Conservation (phyloP, 805 yeast species). For the Yamadazyma sp. region DNA sequence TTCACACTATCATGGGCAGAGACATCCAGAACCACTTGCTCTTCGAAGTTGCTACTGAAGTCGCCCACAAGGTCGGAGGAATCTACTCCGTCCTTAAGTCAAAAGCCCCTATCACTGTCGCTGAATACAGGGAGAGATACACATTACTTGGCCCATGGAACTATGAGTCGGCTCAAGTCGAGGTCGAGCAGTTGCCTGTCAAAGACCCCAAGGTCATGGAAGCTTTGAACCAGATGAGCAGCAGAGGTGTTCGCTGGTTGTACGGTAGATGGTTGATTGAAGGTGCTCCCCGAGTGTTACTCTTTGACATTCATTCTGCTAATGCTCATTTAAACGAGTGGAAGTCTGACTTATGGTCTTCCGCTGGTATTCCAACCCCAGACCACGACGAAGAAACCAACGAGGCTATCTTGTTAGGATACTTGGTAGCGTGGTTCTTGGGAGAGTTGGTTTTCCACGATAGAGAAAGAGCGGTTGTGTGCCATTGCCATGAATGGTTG, state of each 20-base stretch:
- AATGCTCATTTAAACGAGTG: conserved; percentile 73
- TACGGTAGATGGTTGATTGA: conserved; percentile 97
- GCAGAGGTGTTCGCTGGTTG: conserved; percentile 76
- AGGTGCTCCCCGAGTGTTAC: conserved; percentile 91
- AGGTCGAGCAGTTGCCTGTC: conserved; percentile 73
- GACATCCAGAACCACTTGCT: conserved; percentile 85
- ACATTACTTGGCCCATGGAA: conserved; percentile 85
- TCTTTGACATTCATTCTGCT: conserved; percentile 85
- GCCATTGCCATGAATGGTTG: conserved; percentile 97
- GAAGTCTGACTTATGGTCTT: conserved; percentile 90
- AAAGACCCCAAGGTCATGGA: conserved; percentile 54
- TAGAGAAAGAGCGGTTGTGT: conserved; percentile 81
- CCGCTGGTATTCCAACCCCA: conserved; percentile 92
- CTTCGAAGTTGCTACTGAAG: conserved; percentile 95
- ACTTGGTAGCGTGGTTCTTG: conserved; percentile 93
- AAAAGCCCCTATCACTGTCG: conserved; percentile 94
- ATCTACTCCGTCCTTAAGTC: conserved; percentile 95
- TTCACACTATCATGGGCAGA: conserved; percentile 55
- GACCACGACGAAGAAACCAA: conserved; percentile 84
- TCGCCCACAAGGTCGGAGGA: conserved; percentile 97
- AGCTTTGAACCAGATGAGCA: conserved; percentile 74
- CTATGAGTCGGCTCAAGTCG: conserved; percentile 69
- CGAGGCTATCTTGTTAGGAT: conserved; percentile 90
- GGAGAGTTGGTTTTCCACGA: conserved; percentile 91
- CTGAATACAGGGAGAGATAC: conserved; percentile 87